These are phyloP conservation scores for Aegilops umbellulata DNA, from an alignment of 176 grass and related monocot species.

Conservation along the genomic window DNA sequence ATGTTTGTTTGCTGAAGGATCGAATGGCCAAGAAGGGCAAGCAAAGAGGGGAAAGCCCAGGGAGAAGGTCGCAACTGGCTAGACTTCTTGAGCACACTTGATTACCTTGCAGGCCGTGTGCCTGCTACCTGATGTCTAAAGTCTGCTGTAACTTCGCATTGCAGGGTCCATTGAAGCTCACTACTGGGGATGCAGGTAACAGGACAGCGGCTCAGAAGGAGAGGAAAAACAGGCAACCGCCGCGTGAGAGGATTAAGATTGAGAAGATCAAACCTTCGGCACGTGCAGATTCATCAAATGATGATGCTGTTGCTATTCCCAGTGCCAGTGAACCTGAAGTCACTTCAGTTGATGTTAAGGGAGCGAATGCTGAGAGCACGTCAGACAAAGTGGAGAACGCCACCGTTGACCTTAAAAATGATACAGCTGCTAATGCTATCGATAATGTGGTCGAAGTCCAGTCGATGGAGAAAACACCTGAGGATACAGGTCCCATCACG, in stretches of 20 bases:
- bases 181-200: constrained; percentile 37
- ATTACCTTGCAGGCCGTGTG: not conserved
- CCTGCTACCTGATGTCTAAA: constrained; percentile 7
- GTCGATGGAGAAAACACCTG: constrained; percentile 23
- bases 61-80: constrained; percentile 60
- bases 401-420: constrained; percentile 30
- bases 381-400: constrained; percentile 33
- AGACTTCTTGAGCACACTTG: constrained; percentile 20
- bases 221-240: constrained; percentile 49
- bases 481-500: constrained; percentile 35
- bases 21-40: constrained; percentile 56
- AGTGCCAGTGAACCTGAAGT: constrained; percentile 46
- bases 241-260: constrained; percentile 40
- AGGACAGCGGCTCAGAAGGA: constrained; percentile 46
- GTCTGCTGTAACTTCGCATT: constrained; percentile 20
- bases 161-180: constrained; percentile 60
- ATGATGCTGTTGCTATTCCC: constrained; percentile 49
- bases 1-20: constrained; percentile 50
- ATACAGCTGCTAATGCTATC: constrained; percentile 23
- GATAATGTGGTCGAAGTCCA: constrained; percentile 38
- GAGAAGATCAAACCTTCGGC: constrained; percentile 51
- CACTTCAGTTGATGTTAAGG: constrained; percentile 34
- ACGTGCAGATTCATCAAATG: constrained; percentile 37
- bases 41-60: constrained; percentile 63
- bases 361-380: constrained; percentile 27